phyloP scores from a whole-genome alignment of 106 monocot genomes.

The Dendrobium officinale region DNA sequence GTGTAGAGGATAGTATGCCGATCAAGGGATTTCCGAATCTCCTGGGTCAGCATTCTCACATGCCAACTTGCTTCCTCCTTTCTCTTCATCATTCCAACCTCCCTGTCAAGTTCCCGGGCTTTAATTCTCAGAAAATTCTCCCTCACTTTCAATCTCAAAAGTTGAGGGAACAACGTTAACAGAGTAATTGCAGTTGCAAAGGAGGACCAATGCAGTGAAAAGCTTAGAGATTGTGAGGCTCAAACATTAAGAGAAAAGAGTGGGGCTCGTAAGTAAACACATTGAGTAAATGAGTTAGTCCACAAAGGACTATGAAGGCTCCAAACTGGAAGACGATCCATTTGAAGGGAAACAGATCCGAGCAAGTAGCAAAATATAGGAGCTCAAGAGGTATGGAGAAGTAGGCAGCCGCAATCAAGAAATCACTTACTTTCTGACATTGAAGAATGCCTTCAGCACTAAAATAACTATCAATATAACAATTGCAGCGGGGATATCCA shows the following conservation, averaged over 20 bases:
- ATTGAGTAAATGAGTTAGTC: conserved; percentile 57
- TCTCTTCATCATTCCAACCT: conserved; percentile 55
- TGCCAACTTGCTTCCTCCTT: conserved; percentile 64
- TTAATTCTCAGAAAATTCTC: conserved; percentile 58
- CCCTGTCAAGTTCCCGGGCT: conserved; percentile 49
- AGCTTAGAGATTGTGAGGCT: conserved; percentile 50
- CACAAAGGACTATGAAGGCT: conserved; percentile 66
- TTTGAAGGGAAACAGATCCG: conserved; percentile 62
- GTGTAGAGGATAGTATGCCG: conserved; percentile 66
- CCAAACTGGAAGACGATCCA: conserved; percentile 68
- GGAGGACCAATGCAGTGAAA: conserved; percentile 59
- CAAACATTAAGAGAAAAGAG: conserved; percentile 55
- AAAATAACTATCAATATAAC: conserved; percentile 36
- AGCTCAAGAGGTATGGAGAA: conserved; percentile 76
- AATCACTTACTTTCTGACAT: conserved; percentile 61
- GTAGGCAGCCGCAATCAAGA: conserved; percentile 58
- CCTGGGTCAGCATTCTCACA: conserved; percentile 67
- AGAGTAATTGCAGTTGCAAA: conserved; percentile 64
- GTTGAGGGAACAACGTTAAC: conserved; percentile 70
- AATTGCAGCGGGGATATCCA: conserved; percentile 34
- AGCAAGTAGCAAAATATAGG: conserved; percentile 45
- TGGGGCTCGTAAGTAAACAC: conserved; percentile 62
- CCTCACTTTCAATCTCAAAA: conserved; percentile 51
- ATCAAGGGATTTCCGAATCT: conserved; percentile 67
- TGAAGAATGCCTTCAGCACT: conserved; percentile 32